phyloP scores from a whole-genome alignment of 805 yeast species.

The Saccharomycopsis fodiens region DNA sequence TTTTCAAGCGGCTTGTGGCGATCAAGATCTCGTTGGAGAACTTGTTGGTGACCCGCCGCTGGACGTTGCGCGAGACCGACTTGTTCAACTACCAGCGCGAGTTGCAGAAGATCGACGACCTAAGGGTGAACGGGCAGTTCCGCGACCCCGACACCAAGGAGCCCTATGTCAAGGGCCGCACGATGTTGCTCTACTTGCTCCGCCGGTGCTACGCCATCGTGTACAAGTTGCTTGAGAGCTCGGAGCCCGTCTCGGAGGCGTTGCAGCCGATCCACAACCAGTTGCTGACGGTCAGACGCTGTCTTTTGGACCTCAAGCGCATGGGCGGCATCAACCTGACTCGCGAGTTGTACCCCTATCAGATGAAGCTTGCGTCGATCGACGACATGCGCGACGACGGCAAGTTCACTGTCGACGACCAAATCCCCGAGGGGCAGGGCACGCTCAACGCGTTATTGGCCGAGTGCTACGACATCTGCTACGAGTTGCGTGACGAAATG shows the following conservation, averaged over 20 bases:
- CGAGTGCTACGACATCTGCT: conserved; percentile 89
- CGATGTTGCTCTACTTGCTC: conserved; percentile 63
- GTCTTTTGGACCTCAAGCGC: conserved; percentile 81
- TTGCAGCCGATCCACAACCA: conserved; percentile 92
- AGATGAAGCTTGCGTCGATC: conserved; percentile 83
- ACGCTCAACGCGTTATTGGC: conserved; percentile 84
- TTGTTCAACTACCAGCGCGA: conserved; percentile 73
- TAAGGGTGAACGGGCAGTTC: conserved; percentile 58
- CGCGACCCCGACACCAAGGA: conserved; percentile 24
- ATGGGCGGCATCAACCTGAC: conserved; percentile 86
- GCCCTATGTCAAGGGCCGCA: conserved; percentile 42
- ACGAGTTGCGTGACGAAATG: conserved; percentile 76
- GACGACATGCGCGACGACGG: conserved; percentile 88
- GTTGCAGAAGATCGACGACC: conserved; percentile 65
- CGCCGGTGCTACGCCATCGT: conserved; percentile 89
- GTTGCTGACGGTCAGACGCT: conserved; percentile 81
- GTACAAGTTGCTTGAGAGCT: conserved; percentile 79
- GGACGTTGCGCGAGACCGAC: conserved; percentile 97
- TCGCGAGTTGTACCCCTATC: conserved; percentile 92
- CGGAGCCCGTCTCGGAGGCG: conserved; percentile 94
- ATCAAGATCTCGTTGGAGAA: conserved; percentile 74
- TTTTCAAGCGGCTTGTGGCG: conserved; percentile 56
- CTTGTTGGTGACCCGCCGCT: conserved; percentile 82
- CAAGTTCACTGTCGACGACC: conserved; percentile 78
- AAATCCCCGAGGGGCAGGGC: conserved; percentile 98